phyloP scores from a whole-genome alignment of 2,329 filamentous ascomycete species.

The Cryphonectria radicalis region DNA sequence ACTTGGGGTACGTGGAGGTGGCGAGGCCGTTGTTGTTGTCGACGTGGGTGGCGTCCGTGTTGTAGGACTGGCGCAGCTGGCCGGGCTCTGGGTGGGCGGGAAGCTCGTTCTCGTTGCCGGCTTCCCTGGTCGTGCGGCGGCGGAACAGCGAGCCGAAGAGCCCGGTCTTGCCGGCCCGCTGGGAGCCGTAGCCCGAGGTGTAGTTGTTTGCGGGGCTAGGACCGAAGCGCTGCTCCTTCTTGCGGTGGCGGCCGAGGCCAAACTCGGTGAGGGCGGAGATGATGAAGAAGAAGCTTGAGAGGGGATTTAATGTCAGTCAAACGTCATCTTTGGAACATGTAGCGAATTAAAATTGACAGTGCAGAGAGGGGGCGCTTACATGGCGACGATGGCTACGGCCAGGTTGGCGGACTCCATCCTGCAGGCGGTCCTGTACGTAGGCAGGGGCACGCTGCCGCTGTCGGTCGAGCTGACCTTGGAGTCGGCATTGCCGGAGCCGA shows the following conservation, averaged over 20 bases:
- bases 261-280: constrained; percentile 36
- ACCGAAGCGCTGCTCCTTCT: constrained; percentile 46
- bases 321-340: neutral
- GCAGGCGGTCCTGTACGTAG: constrained; percentile 63
- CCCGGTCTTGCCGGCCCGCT: constrained; percentile 31
- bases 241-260: constrained; percentile 37
- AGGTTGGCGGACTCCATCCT: constrained; percentile 76
- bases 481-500: constrained; percentile 65
- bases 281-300: constrained; percentile 40
- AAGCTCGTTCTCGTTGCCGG: constrained; percentile 39
- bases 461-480: constrained; percentile 52
- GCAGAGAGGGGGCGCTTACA: constrained; percentile 53
- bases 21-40: constrained; percentile 23
- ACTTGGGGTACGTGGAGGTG: constrained; percentile 37
- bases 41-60: constrained; percentile 42
- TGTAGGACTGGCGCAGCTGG: constrained; percentile 42
- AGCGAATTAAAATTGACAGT: neutral
- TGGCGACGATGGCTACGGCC: constrained; percentile 76
- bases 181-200: constrained; percentile 42
- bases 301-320: constrained; percentile 26
- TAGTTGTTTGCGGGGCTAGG: constrained; percentile 47
- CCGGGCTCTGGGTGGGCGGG: constrained; percentile 42
- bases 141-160: constrained; percentile 41
- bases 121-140: constrained; percentile 29
- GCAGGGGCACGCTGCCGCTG: constrained; percentile 54